phyloP scores from a whole-genome alignment of 805 yeast species.

The Pichia nakasei region DNA sequence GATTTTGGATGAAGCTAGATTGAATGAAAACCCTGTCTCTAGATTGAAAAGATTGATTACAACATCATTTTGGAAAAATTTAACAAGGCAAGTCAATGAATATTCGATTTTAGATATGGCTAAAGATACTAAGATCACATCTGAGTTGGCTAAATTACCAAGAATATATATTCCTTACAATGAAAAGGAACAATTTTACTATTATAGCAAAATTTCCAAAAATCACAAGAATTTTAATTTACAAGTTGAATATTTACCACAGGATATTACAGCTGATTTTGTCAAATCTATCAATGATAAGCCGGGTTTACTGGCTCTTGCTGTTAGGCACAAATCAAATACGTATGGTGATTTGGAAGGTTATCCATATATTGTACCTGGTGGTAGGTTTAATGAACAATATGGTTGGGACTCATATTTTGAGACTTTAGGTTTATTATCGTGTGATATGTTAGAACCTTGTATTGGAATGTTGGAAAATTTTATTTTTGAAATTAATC shows the following conservation, averaged over 20 bases:
- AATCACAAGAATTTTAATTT: conserved; percentile 48
- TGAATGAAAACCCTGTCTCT: conserved; percentile 81
- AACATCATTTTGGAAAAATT: conserved; percentile 69
- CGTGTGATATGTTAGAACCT: conserved; percentile 54
- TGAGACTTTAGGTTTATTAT: conserved; percentile 74
- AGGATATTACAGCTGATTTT: conserved; percentile 64
- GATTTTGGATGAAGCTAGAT: conserved; percentile 71
- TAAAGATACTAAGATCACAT: conserved; percentile 63
- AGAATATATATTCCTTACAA: conserved; percentile 69
- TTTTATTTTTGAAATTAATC: conserved; percentile 79
- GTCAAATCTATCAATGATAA: conserved; percentile 66
- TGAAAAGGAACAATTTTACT: conserved; percentile 65
- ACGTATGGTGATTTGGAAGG: conserved; percentile 36
- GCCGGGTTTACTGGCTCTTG: conserved; percentile 84
- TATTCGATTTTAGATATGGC: conserved; percentile 62
- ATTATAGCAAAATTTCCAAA: conserved; percentile 46
- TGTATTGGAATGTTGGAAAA: conserved; percentile 90
- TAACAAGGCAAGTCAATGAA: conserved; percentile 64
- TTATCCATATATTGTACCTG: conserved; percentile 90
- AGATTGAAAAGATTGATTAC: conserved; percentile 66
- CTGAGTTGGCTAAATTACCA: conserved; percentile 54
- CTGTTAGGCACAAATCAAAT: conserved; percentile 39
- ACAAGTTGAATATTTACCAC: conserved; percentile 72
- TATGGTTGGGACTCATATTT: conserved; percentile 99
- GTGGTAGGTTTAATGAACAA: conserved; percentile 92